phyloP scores from a whole-genome alignment of 2,329 filamentous ascomycete genomes.

The Ceratocystis huliohia region DNA sequence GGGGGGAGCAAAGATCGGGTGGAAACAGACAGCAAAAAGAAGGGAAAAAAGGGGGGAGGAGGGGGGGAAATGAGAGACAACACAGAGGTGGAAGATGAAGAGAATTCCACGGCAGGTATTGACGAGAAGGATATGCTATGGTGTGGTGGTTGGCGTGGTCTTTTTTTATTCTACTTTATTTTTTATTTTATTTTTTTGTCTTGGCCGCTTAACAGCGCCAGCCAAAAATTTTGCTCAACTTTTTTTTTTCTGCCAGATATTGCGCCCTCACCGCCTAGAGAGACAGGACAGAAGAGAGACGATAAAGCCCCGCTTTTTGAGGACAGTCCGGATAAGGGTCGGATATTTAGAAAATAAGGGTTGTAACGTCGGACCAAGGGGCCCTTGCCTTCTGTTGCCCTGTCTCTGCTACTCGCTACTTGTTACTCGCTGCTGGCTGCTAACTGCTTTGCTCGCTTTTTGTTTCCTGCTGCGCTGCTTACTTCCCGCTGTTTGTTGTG shows the following conservation, averaged over 20 bases:
- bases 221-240: conserved; percentile 17
- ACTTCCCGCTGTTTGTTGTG: too few species aligned
- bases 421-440: too few species aligned
- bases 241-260: conserved; percentile 21
- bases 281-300: neutral
- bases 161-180: conserved; percentile 7
- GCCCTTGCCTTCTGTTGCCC: too few species aligned
- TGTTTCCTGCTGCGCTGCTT: too few species aligned
- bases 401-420: too few species aligned
- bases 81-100: neutral
- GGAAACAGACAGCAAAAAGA: neutral
- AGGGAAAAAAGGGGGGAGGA: neutral
- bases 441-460: too few species aligned
- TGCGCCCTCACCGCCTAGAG: conserved; percentile 12
- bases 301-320: conserved; percentile 11
- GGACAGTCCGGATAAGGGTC: neutral
- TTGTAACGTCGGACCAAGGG: neutral
- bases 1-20: neutral
- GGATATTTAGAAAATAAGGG: neutral
- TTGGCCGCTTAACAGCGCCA: neutral
- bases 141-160: neutral
- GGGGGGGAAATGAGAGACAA: neutral
- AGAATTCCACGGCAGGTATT: neutral
- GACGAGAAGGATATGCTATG: neutral
- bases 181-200: conserved; percentile 8